phyloP scores from a whole-genome alignment of 2,329 filamentous ascomycete species.

The Fusarium sp. region DNA sequence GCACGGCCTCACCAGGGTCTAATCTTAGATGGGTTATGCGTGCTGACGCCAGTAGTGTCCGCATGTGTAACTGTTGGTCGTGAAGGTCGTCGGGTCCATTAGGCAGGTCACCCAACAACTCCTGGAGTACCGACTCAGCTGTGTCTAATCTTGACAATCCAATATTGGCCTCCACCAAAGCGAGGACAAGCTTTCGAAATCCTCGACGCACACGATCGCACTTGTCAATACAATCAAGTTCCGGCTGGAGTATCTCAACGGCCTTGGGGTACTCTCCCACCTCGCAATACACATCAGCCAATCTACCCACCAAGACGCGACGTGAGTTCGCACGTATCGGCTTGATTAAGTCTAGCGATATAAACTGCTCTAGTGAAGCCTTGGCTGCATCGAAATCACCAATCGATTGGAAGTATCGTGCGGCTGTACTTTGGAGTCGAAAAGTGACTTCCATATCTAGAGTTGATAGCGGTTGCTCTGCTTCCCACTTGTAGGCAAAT shows the following conservation, averaged over 20 bases:
- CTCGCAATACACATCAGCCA: slow-evolving; percentile 50
- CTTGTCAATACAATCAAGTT: slow-evolving; percentile 31
- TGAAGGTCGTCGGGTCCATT: slow-evolving; percentile 46
- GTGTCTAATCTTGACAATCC: slow-evolving; percentile 33
- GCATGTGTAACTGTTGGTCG: slow-evolving; percentile 52
- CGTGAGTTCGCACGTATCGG: slow-evolving; percentile 47
- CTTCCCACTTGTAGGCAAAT: slow-evolving; percentile 51
- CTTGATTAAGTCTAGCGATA: slow-evolving; percentile 42
- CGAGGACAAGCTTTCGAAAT: slow-evolving; percentile 44
- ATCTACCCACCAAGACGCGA: slow-evolving; percentile 44
- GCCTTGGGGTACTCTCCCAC: slow-evolving; percentile 44
- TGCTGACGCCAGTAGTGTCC: slow-evolving; percentile 44
- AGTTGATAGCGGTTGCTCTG: slow-evolving; percentile 45
- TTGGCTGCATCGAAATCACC: slow-evolving; percentile 49
- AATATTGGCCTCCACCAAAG: slow-evolving; percentile 42
- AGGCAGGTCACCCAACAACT: slow-evolving; percentile 32
- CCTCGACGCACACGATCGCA: slow-evolving; percentile 30
- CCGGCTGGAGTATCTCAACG: slow-evolving; percentile 34
- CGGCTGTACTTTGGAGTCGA: slow-evolving; percentile 50
- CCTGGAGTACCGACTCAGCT: slow-evolving; percentile 30
- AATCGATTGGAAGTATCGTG: slow-evolving; percentile 51
- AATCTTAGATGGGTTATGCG: slow-evolving; percentile 37
- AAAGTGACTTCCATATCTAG: slow-evolving; percentile 52
- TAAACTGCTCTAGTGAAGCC: slow-evolving; percentile 50
- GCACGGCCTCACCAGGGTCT: slow-evolving; percentile 24